Evolutionary conservation across 148 eudicot species (phyloP).

Genomic region (Beta vulgaris): DNA sequence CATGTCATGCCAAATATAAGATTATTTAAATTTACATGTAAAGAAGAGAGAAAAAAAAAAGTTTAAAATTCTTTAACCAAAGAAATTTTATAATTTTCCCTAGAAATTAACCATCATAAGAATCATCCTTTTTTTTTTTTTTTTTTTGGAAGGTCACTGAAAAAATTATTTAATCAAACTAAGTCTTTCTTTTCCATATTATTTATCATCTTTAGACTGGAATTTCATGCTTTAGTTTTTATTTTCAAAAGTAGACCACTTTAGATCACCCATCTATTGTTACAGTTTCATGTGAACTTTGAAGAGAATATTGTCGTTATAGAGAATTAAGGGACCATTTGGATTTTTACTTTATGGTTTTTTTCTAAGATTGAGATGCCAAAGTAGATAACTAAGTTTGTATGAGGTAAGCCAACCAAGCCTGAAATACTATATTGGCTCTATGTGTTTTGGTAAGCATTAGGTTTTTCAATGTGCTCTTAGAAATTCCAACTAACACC

Average conservation of each 20-base stretch:
- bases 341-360: conserved; percentile 8
- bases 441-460: conserved; percentile 11
- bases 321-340: conserved; percentile 21
- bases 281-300: conserved; percentile 13
- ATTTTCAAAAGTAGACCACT: conserved; percentile 18
- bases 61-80: no score
- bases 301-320: conserved; percentile 14
- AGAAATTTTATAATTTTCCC: no score
- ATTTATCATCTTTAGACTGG: no score
- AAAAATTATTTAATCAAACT: no score
- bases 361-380: conserved; percentile 1
- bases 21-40: no score
- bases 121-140: no score
- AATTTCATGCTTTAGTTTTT: background rate
- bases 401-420: conserved; percentile 3
- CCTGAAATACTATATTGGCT: conserved; percentile 20
- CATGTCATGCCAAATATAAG: no score
- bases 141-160: no score
- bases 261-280: background rate
- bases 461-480: conserved; percentile 11
- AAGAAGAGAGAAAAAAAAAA: no score
- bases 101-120: no score
- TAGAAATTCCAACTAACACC: conserved; percentile 14
- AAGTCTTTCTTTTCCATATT: no score
- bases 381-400: background rate